Evolutionary conservation across 2,329 filamentous ascomycete genomes (phyloP), one percentile per base, ranked within the genome.

Genomic region (Aspergillus persii): DNA sequence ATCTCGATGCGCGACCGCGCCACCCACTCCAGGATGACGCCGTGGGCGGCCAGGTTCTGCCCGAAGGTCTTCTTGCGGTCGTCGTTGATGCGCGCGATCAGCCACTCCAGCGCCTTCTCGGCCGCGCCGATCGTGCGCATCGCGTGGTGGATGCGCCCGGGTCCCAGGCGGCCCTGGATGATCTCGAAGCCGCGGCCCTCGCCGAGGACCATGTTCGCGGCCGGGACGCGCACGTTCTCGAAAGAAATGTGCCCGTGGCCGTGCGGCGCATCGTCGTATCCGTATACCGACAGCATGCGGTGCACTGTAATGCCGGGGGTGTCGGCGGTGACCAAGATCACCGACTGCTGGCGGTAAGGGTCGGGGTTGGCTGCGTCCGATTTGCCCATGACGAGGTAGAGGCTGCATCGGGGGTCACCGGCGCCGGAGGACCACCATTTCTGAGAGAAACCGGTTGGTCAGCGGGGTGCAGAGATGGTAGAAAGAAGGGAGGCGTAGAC

Each of bases 371-470:
- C 80, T 52, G 90, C 82, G 72, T 96, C 90, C 11, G 86, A 89
- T 83, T 98, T 96, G 78, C 92, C 95, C 90, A 99, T 96, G 69
- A 96, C 92, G 62, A 99, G 88, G 80, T 97, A 98, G 74, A 99
- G 82, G 76, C 90, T 84, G 83, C 95, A 99, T 69, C 94, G 86
- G 59, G 89, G 90, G 79, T 99, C 95, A 59, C 95, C 95, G 18
- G 93, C 92, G 65, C 95, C 95, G 64, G 91, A 96, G 30, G 92
- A 96, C 95, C 95, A 99, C 95, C 95, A 99, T 91, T 99, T 99
- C 86, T 94, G 64, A 54, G 29, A 7, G 8, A 49, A 23, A 11
- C 6, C 2, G 41, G 23, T 9, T 47, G n/a, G 54, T 58, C 54
- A 44, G 62, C 60, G 26, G 53, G 30, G 6, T 26, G 18, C 49